Conservation (phyloP, 2,329 filamentous ascomycete genomes). For the Talaromyces piceae region DNA sequence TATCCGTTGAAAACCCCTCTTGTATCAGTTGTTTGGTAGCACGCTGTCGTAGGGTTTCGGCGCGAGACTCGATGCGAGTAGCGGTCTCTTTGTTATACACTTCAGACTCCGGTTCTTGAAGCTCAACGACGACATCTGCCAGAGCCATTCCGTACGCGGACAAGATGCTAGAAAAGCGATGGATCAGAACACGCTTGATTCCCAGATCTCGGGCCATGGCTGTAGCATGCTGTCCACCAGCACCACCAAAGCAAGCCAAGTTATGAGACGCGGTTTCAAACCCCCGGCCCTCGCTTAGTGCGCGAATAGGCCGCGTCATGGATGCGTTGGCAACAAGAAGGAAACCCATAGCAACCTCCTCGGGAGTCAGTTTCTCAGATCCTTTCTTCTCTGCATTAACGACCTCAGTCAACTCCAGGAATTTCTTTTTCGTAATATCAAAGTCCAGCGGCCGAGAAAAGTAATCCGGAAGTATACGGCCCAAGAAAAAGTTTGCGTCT, state of each 20-base stretch:
- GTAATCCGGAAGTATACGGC: conserved; percentile 76
- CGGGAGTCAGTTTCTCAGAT: conserved; percentile 18
- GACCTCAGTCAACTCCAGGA: conserved; percentile 34
- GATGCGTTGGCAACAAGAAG: conserved; percentile 19
- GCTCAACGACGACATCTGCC: conserved; percentile 34
- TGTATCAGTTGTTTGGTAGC: conserved; percentile 23
- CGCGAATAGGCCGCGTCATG: conserved; percentile 19
- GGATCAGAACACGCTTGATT: conserved; percentile 37
- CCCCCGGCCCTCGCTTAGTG: conserved; percentile 20
- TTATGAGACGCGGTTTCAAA: conserved; percentile 22
- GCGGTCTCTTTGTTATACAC: conserved; percentile 14
- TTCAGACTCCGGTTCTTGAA: conserved; percentile 26
- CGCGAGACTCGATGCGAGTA: conserved; percentile 18
- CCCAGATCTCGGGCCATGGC: conserved; percentile 36
- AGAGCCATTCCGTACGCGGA: conserved; percentile 41
- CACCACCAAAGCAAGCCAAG: conserved; percentile 25
- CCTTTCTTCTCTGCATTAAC: conserved; percentile 34
- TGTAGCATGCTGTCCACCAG: conserved; percentile 35
- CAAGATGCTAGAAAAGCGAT: conserved; percentile 35
- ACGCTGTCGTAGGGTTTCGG: conserved; percentile 22
- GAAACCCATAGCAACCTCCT: conserved; percentile 19
- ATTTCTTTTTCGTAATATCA: conserved; percentile 35
- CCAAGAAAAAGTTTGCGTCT: conserved; percentile 81
- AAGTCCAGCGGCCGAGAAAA: conserved; percentile 33
- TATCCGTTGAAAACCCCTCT: conserved; percentile 31